phyloP scores from a whole-genome alignment of 192 early-diverging fungal genomes.

The Linnemannia hyalina region DNA sequence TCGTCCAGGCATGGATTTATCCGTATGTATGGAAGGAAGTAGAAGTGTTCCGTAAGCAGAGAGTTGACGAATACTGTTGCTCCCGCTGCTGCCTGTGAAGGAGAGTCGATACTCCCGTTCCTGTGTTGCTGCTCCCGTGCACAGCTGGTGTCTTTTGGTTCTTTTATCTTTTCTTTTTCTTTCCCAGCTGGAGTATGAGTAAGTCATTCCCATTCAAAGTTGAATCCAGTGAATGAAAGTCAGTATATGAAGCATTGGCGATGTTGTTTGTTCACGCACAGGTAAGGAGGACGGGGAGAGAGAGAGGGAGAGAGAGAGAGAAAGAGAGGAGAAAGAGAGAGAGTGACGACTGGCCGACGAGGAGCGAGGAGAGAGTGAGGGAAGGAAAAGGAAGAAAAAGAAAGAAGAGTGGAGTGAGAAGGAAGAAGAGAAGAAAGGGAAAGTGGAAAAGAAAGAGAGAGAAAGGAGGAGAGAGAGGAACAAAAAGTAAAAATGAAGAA shows the following conservation, averaged over 20 bases:
- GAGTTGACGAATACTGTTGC: neutral
- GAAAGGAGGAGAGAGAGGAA: neutral
- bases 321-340: neutral
- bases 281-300: neutral
- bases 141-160: neutral
- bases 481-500: neutral
- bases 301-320: neutral
- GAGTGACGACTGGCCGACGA: neutral
- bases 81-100: neutral
- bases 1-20: neutral
- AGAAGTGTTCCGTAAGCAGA: neutral
- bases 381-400: neutral
- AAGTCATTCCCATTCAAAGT: neutral
- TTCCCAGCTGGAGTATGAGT: neutral
- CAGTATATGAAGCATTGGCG: neutral
- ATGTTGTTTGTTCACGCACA: neutral
- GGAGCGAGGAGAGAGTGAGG: neutral
- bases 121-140: neutral
- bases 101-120: neutral
- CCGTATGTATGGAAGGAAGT: neutral
- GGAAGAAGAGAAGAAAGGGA: neutral
- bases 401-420: neutral
- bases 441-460: neutral
- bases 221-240: neutral
- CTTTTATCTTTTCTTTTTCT: neutral